Evolutionary conservation across 345 rosid genomes (phyloP), one percentile per base, ranked within the genome.

Genomic region (Arabis alpina): DNA sequence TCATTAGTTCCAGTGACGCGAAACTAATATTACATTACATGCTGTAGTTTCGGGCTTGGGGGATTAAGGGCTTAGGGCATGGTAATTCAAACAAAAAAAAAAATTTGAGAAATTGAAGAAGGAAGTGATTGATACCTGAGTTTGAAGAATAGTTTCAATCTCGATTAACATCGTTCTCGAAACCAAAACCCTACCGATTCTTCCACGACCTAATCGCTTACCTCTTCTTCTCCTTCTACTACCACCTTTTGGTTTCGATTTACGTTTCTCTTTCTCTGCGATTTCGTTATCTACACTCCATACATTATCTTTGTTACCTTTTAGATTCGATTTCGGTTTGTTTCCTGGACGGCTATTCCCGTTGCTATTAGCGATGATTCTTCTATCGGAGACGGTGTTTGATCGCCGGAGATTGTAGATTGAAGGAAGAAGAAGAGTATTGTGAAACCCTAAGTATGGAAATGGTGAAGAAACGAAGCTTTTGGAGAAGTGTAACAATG

Each of bases 201-300:
- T 79, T 66, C 82, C 85, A 34, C 72, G 70, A 63, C 59, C 81
- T 61, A 73, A 57, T 60, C 78, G 63, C 77, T 77, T 84, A 56
- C 92, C 91, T 61, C 77, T 76, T 42, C 48, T 6, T 76, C 60
- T n/a, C n/a, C n/a, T 81, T 76, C 48, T 6, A 19, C 23, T 19
- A 19, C 23, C 23, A 0, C 78, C 82, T 63, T 77, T 79, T 61
- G 63, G 68, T 15, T 72, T 80, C 54, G 19, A 74, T 48, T 32
- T 74, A 65, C 56, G 80, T 64, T 75, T 73, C 56, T 77, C 82
- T 54, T 57, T 54, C 71, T 80, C 83, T 9, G 80, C 88, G 60
- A 60, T 68, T 41, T 90, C 94, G 78, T 91, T 89, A 71, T 91
- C 98, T 9, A 87, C 65, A 75, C 96, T 89, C 97, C 98, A 83